Percentiles rank a stretch among this genome's conserved stretches.
These are phyloP conservation scores for Paraglomus brasilianum DNA, from an alignment of 192 early-diverging fungal species.

Conservation along the genomic window DNA sequence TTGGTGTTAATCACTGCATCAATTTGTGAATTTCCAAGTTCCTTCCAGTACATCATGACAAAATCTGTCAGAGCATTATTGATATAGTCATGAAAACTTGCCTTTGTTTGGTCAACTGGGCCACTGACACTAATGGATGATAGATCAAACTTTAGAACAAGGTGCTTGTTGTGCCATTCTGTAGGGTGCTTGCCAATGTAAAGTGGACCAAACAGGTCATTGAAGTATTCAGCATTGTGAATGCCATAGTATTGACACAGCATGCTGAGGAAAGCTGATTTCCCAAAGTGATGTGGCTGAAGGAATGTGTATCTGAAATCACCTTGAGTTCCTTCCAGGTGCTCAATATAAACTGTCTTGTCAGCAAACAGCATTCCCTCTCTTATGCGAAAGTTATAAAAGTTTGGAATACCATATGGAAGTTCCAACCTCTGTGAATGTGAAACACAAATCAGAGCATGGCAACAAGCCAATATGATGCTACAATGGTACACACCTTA, in stretches of 20 bases:
- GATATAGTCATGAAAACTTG: constrained; percentile 29
- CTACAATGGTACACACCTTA: constrained; percentile 26
- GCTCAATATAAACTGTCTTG: constrained; percentile 37
- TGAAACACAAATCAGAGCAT: constrained; percentile 29
- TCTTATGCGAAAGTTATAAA: constrained; percentile 29
- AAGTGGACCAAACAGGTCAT: constrained; percentile 39
- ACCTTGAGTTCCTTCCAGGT: constrained; percentile 31
- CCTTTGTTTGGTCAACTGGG: constrained; percentile 12
- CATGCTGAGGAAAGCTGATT: constrained; percentile 40
- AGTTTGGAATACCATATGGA: constrained; percentile 32
- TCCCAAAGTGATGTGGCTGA: constrained; percentile 34
- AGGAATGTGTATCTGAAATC: constrained; percentile 36
- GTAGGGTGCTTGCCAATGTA: constrained; percentile 41
- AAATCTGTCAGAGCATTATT: constrained; percentile 11
- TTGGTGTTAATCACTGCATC: constrained; percentile 8
- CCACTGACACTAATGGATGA: constrained; percentile 33
- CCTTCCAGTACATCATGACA: constrained; percentile 20
- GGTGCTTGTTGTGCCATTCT: constrained; percentile 33
- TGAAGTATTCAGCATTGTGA: constrained; percentile 36
- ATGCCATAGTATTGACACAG: constrained; percentile 38
- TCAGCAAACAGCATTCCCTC: constrained; percentile 37
- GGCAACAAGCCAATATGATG: background rate
- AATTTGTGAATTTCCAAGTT: constrained; percentile 25
- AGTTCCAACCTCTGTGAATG: constrained; percentile 31
- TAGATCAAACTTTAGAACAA: constrained; percentile 41